Evolutionary conservation across 805 yeast species (phyloP).

Genomic region (Ogataea chonburiensis): DNA sequence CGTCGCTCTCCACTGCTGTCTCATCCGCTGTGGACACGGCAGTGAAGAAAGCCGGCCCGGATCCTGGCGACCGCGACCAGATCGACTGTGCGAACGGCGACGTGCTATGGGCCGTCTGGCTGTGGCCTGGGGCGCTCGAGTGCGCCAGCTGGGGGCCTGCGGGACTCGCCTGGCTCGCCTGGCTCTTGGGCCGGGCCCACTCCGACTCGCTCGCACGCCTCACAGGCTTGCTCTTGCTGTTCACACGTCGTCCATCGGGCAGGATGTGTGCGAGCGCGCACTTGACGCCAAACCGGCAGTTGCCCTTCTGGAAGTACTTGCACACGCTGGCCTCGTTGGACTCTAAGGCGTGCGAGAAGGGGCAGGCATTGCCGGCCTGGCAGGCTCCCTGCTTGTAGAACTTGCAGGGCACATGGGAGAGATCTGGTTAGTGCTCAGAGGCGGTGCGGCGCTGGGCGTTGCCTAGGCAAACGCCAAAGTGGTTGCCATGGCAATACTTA

Average conservation of each 20-base stretch:
- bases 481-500: constrained; percentile 17
- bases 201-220: constrained; percentile 13
- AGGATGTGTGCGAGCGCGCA: constrained; percentile 92
- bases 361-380: constrained; percentile 91
- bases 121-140: too few species aligned
- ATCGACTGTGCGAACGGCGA: constrained; percentile 28
- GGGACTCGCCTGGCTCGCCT: too few species aligned
- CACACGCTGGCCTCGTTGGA: constrained; percentile 65
- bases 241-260: constrained; percentile 85
- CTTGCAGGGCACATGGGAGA: constrained; percentile 95
- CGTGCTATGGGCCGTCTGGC: constrained; percentile 19
- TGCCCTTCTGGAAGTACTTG: constrained; percentile 94
- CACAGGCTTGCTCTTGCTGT: constrained; percentile 37
- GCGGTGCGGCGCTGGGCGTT: neutral
- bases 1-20: constrained; percentile 31
- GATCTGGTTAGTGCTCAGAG: constrained; percentile 39
- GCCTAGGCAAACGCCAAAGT: too few species aligned
- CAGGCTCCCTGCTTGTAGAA: constrained; percentile 90
- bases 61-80: constrained; percentile 20
- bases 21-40: constrained; percentile 24
- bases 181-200: constrained; percentile 14
- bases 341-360: constrained; percentile 79
- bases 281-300: constrained; percentile 90
- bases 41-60: constrained; percentile 14
- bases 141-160: too few species aligned